A percentile compares a stretch with the other conserved stretches of the same genome.
phyloP scores from a whole-genome alignment of 352 stramenopile genomes.

The Globisporangium megalacanthum region DNA sequence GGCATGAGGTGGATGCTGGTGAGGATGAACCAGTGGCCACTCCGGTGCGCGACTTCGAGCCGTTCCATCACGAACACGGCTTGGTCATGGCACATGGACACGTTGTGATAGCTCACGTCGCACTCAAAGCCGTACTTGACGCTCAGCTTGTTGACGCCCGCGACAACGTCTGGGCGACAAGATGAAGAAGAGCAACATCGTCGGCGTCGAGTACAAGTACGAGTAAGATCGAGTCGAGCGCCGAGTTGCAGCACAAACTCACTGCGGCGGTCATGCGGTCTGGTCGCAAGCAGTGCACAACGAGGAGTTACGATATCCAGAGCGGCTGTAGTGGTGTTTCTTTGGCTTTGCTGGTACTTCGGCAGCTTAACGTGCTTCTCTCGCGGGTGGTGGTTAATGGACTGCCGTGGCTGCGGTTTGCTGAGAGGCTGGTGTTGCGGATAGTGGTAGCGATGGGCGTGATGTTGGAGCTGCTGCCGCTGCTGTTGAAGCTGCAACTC shows the following conservation, averaged over 20 bases:
- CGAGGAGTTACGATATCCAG: too few species aligned
- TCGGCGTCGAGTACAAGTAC: conserved; percentile 92
- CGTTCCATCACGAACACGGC: conserved; percentile 95
- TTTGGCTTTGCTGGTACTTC: too few species aligned
- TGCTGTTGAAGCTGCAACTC: too few species aligned
- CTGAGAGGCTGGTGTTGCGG: too few species aligned
- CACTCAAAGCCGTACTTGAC: conserved; percentile 95
- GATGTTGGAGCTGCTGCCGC: too few species aligned
- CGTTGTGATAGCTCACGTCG: conserved; percentile 96
- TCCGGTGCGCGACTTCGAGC: conserved; percentile 92
- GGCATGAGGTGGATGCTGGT: conserved; percentile 99
- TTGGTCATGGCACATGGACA: conserved; percentile 97
- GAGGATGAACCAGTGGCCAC: conserved; percentile 97
- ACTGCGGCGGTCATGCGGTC: conserved; percentile 94
- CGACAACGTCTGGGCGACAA: conserved; percentile 96
- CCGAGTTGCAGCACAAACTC: conserved; percentile 97
- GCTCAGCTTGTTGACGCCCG: conserved; percentile 92
- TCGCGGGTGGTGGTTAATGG: too few species aligned
- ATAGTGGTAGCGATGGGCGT: too few species aligned
- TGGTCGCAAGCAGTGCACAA: conserved; percentile 91
- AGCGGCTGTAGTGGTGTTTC: too few species aligned
- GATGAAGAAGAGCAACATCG: conserved; percentile 96
- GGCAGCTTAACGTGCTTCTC: too few species aligned
- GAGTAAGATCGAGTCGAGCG: conserved; percentile 93
- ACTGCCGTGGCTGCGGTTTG: too few species aligned